A percentile compares a stretch with the other conserved stretches of the same genome.
Evolutionary conservation across 495 filamentous ascomycete species (phyloP).

Genomic region (Tetracladium marchalianum): DNA sequence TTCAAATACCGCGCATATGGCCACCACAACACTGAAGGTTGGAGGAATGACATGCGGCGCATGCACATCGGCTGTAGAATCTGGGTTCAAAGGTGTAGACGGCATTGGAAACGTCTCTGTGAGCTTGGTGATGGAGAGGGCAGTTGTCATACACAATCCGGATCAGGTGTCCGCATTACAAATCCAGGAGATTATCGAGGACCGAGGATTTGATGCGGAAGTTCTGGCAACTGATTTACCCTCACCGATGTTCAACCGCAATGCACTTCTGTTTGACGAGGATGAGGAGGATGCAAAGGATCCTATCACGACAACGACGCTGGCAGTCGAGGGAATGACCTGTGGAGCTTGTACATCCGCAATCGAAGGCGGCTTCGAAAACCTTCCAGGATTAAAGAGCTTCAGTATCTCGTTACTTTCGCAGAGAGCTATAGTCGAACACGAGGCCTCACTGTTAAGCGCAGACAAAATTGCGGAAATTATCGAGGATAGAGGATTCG

Average conservation of each 20-base stretch:
- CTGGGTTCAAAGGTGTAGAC: slow-evolving; percentile 68
- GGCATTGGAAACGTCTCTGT: slow-evolving; percentile 80
- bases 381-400: slow-evolving; percentile 64
- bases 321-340: slow-evolving; percentile 90
- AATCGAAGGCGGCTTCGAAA: slow-evolving; percentile 72
- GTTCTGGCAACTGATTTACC: slow-evolving; percentile 74
- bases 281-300: slow-evolving; percentile 18
- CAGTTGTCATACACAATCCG: slow-evolving; percentile 83
- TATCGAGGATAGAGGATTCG: slow-evolving; percentile 91
- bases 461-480: slow-evolving; percentile 60
- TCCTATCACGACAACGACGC: slow-evolving; percentile 55
- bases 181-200: slow-evolving; percentile 80
- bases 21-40: slow-evolving; percentile 82
- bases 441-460: slow-evolving; percentile 62
- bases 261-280: slow-evolving; percentile 24
- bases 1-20: slow-evolving; percentile 33
- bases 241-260: slow-evolving; percentile 24
- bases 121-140: slow-evolving; percentile 85
- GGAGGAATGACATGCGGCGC: slow-evolving; percentile 93
- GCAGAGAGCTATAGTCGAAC: slow-evolving; percentile 81
- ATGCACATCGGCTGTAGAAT: slow-evolving; percentile 80
- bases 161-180: slow-evolving; percentile 58
- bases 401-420: slow-evolving; percentile 93
- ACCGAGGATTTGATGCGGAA: slow-evolving; percentile 88
- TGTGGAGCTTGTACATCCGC: slow-evolving; percentile 94